Evolutionary conservation across 192 early-diverging fungal species (phyloP).

Genomic region (Mortierella hygrophila): DNA sequence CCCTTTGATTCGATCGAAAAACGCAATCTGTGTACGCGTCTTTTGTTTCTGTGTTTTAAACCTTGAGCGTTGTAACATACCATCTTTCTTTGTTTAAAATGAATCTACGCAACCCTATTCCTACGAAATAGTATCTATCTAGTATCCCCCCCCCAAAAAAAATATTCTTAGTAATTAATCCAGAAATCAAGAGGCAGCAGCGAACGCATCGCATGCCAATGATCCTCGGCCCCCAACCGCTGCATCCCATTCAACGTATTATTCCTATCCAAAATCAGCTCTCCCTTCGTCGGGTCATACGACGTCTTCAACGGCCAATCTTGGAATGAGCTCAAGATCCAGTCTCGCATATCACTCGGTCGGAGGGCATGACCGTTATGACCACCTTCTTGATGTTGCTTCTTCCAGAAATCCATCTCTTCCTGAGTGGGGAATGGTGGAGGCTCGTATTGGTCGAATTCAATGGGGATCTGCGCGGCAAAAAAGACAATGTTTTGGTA

Average conservation of each 20-base stretch:
- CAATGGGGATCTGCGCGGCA: constrained; percentile 30
- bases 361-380: constrained; percentile 45
- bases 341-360: constrained; percentile 60
- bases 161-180: constrained; percentile 68
- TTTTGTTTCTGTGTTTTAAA: neutral
- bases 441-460: constrained; percentile 32
- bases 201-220: constrained; percentile 82
- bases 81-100: neutral
- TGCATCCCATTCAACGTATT: constrained; percentile 75
- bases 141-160: neutral
- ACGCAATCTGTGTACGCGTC: constrained; percentile 1
- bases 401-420: constrained; percentile 62
- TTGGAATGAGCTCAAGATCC: constrained; percentile 64
- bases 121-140: neutral
- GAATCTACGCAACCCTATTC: neutral
- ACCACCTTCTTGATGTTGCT: constrained; percentile 52
- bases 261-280: constrained; percentile 72
- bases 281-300: constrained; percentile 40
- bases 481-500: constrained; percentile 75
- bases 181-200: constrained; percentile 80
- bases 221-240: constrained; percentile 66
- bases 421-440: constrained; percentile 71
- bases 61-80: neutral
- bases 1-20: neutral
- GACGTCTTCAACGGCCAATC: constrained; percentile 52